Conservation (phyloP, 2,329 filamentous ascomycete genomes). For the Microsporum ferrugineum region DNA sequence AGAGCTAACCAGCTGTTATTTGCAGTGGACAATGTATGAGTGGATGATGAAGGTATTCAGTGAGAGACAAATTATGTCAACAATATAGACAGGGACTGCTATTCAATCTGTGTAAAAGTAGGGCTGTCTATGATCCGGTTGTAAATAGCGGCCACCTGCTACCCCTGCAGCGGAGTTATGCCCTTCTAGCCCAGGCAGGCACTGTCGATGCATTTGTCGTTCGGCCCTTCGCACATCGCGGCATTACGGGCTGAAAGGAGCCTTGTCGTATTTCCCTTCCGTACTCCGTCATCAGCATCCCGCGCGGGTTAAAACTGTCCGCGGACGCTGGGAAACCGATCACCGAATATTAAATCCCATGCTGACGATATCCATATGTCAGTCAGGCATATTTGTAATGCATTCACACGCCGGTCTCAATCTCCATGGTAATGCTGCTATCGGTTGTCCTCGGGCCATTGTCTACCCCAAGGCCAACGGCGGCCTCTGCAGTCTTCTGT, state of each 20-base stretch:
- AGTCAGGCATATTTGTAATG: neutral
- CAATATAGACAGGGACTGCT: neutral
- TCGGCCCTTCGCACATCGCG: neutral
- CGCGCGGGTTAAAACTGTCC: neutral
- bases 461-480: conserved; percentile 55
- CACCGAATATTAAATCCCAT: neutral
- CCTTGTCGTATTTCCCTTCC: neutral
- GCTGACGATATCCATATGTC: neutral
- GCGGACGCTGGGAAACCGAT: neutral
- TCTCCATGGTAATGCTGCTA: conserved; percentile 25
- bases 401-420: conserved; percentile 16
- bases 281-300: neutral
- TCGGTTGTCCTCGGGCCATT: conserved; percentile 42
- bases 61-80: neutral
- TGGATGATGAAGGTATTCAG: conserved; percentile 55
- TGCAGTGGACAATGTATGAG: conserved; percentile 83
- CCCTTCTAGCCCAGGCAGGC: neutral
- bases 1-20: conserved; percentile 6
- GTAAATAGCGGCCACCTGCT: neutral
- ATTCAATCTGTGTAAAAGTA: neutral
- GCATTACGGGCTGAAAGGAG: neutral
- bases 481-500: conserved; percentile 75
- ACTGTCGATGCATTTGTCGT: neutral
- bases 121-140: neutral
- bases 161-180: neutral